Evolutionary conservation across 768 basidiomycete genomes (phyloP), one percentile per base, ranked within the genome.

Genomic region (Termitomyces bulborhizus): DNA sequence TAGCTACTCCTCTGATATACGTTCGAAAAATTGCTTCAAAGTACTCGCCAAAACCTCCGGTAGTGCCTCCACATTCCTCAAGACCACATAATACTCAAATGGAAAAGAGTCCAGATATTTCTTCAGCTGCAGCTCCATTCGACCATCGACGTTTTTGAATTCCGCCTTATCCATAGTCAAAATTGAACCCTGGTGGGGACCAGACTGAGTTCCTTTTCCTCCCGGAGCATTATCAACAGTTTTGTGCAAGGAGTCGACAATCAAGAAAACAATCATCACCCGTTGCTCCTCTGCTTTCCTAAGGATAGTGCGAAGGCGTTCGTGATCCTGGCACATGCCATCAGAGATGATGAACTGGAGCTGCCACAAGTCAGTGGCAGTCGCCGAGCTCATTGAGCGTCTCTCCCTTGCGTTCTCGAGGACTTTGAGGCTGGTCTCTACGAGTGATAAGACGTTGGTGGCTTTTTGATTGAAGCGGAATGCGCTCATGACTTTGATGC

Each of bases 271-370:
- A 50, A 99, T 82, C 88, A 98, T 87, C 62, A 98, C 86, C 29
- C 87, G 79, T 68, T 93, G 90, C 63, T 91, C 95, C 61, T 88
- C 84, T 4, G 96, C 97, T 60, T 82, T 84, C 36, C 97, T 78
- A 18, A 99, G 75, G 29, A 91, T 70, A 3, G 84, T 84, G 37
- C 88, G 84, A 48, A 99, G 76, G 61, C 80, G 77, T 41, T 94
- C 90, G 69, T 98, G 95, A 65, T 97, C 91, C 68, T 98, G 93
- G 66, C 95, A 98, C 61, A 98, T 89, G n/a, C 97, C 97, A 64
- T 99, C 97, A 15, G 94, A 98, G 57, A 99, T 93, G 77, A 99
- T 97, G 72, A 98, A 91, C 69, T 98, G 83, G 52, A 99, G 79
- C 67, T 99, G 97, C 97, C 97, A 98, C 24, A 99, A 75, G 59